These are phyloP conservation scores for Sphaerobolus stellatus DNA, from an alignment of 1,284 basidiomycete species.

Conservation along the genomic window DNA sequence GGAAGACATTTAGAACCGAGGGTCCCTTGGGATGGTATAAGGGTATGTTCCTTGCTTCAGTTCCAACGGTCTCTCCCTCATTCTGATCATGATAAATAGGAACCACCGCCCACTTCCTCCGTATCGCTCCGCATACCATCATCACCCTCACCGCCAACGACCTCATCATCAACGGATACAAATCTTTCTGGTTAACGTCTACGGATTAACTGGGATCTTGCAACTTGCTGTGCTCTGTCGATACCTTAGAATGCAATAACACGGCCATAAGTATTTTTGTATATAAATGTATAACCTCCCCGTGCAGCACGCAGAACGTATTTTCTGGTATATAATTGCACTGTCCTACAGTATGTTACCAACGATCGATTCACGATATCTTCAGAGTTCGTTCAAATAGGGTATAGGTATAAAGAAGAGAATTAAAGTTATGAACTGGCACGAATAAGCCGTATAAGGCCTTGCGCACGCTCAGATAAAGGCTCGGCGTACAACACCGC, in stretches of 20 bases:
- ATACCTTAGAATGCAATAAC: neutral
- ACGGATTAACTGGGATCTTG: neutral
- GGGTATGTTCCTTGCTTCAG: slow-evolving; percentile 43
- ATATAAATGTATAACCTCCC: too few relatives aligned
- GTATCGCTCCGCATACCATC: slow-evolving; percentile 83
- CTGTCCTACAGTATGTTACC: too few relatives aligned
- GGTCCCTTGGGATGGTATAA: slow-evolving; percentile 93
- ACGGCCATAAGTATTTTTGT: too few relatives aligned
- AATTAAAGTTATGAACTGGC: slow-evolving; percentile 17
- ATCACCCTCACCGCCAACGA: slow-evolving; percentile 88
- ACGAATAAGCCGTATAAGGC: slow-evolving; percentile 40
- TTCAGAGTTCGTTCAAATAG: neutral
- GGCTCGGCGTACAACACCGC: slow-evolving; percentile 73
- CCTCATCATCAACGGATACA: slow-evolving; percentile 77
- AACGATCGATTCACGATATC: neutral
- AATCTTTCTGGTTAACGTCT: slow-evolving; percentile 21
- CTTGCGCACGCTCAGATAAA: slow-evolving; percentile 60
- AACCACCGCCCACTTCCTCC: slow-evolving; percentile 87
- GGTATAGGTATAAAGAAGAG: neutral
- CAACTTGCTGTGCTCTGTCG: too few relatives aligned
- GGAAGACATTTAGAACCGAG: slow-evolving; percentile 92
- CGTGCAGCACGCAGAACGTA: too few relatives aligned
- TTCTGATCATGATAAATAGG: slow-evolving; percentile 44
- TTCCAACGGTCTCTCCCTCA: neutral
- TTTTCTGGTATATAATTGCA: neutral